phyloP scores from a whole-genome alignment of 768 basidiomycete species.

The Termitomyces sp. region DNA sequence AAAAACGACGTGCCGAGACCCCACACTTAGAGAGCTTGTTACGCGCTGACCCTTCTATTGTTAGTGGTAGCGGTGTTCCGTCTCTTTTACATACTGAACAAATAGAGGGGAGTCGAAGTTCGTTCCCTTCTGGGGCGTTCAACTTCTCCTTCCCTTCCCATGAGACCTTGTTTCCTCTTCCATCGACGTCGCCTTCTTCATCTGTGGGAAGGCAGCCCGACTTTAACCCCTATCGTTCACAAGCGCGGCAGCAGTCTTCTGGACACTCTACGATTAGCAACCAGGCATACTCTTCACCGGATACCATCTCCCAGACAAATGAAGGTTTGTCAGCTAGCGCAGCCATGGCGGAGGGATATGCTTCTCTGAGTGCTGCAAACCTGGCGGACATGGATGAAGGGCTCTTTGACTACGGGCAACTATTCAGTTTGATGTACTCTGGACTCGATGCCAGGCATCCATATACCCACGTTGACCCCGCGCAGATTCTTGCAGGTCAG shows the following conservation, averaged over 20 bases:
- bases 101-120: constrained; percentile 32
- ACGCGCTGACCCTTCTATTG: constrained; percentile 67
- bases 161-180: constrained; percentile 56
- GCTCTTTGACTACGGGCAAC: constrained; percentile 54
- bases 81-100: constrained; percentile 20
- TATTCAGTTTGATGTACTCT: constrained; percentile 64
- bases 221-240: constrained; percentile 11
- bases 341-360: constrained; percentile 71
- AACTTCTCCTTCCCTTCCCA: constrained; percentile 69
- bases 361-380: constrained; percentile 53
- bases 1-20: constrained; percentile 78
- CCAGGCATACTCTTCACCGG: constrained; percentile 18
- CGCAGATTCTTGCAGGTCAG: constrained; percentile 61
- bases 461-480: constrained; percentile 86
- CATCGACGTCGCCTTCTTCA: constrained; percentile 23
- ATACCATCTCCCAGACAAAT: constrained; percentile 21
- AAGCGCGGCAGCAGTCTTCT: constrained; percentile 9
- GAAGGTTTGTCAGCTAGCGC: constrained; percentile 63
- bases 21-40: constrained; percentile 76
- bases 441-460: constrained; percentile 42
- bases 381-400: constrained; percentile 49
- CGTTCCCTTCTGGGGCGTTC: constrained; percentile 66
- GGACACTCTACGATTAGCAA: constrained; percentile 17
- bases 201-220: constrained; percentile 11
- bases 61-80: constrained; percentile 27